Evolutionary conservation across 768 basidiomycete genomes (phyloP).

Genomic region (Mycena vitilis): DNA sequence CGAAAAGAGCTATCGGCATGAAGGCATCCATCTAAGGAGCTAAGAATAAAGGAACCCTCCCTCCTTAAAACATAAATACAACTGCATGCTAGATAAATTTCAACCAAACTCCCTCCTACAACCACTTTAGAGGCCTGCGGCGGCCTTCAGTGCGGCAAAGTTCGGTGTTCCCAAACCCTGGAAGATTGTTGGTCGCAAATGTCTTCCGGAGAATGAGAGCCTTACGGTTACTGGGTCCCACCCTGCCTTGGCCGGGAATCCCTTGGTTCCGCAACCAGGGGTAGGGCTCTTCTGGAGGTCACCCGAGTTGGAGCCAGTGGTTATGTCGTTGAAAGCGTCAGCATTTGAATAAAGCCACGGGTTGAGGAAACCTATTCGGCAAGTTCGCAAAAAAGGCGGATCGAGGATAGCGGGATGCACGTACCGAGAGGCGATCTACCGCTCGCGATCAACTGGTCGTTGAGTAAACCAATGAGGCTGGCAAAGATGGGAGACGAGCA

Average conservation of each 20-base stretch:
- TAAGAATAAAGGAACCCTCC: no score
- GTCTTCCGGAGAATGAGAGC: not conserved
- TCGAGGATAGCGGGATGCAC: no score
- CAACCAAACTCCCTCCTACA: no score
- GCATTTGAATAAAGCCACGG: slow-evolving; percentile 28
- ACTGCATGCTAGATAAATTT: no score
- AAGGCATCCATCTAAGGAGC: no score
- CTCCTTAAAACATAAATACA: no score
- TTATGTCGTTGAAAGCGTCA: slow-evolving; percentile 43
- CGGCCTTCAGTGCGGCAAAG: no score
- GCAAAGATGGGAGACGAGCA: slow-evolving; percentile 40
- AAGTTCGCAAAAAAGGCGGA: no score
- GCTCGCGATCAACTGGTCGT: slow-evolving; percentile 31
- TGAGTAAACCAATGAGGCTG: slow-evolving; percentile 26
- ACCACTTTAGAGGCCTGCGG: no score
- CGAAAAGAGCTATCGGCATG: no score
- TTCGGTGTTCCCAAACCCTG: no score
- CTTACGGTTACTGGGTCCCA: slow-evolving; percentile 44
- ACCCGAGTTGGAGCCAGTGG: slow-evolving; percentile 38
- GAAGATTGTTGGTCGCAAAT: no score
- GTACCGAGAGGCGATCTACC: slow-evolving; percentile 12
- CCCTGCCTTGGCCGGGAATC: slow-evolving; percentile 35
- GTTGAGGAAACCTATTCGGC: slow-evolving; percentile 17
- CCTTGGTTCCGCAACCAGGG: slow-evolving; percentile 33
- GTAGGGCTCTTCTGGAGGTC: slow-evolving; percentile 26